Conservation (phyloP, 2,329 filamentous ascomycete species). For the Paraphaeosphaeria minitans region DNA sequence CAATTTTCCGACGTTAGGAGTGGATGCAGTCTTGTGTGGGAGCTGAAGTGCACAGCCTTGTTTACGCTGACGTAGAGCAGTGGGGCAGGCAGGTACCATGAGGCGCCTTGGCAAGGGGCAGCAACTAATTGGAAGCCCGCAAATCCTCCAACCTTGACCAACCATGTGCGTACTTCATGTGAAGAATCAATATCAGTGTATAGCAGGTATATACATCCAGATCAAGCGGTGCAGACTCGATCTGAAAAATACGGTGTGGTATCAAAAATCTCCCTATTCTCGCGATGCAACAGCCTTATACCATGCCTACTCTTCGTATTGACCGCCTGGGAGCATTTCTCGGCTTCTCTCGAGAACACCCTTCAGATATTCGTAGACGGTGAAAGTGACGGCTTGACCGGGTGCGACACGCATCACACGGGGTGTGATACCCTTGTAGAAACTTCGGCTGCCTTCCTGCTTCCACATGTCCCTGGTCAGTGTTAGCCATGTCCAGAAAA, state of each 20-base stretch:
- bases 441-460: slow-evolving; percentile 90
- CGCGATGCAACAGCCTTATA: too few species aligned
- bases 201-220: neutral
- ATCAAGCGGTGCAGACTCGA: neutral
- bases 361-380: slow-evolving; percentile 59
- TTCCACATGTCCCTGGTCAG: slow-evolving; percentile 59
- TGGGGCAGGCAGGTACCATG: slow-evolving; percentile 32
- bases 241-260: slow-evolving; percentile 1
- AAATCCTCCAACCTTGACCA: neutral
- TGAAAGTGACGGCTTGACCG: slow-evolving; percentile 82
- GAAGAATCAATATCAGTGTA: neutral
- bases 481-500: slow-evolving; percentile 16
- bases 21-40: neutral
- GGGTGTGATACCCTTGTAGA: slow-evolving; percentile 99
- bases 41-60: slow-evolving; percentile 13
- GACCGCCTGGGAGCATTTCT: slow-evolving; percentile 53
- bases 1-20: neutral
- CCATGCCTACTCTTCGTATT: slow-evolving; percentile 54
- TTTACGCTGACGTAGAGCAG: slow-evolving; percentile 32
- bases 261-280: neutral
- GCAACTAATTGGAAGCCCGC: neutral
- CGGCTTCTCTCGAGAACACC: slow-evolving; percentile 54
- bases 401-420: slow-evolving; percentile 97
- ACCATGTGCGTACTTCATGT: neutral
- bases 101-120: slow-evolving; percentile 18